phyloP scores from a whole-genome alignment of 2,329 filamentous ascomycete genomes.

The Cytospora piceae region DNA sequence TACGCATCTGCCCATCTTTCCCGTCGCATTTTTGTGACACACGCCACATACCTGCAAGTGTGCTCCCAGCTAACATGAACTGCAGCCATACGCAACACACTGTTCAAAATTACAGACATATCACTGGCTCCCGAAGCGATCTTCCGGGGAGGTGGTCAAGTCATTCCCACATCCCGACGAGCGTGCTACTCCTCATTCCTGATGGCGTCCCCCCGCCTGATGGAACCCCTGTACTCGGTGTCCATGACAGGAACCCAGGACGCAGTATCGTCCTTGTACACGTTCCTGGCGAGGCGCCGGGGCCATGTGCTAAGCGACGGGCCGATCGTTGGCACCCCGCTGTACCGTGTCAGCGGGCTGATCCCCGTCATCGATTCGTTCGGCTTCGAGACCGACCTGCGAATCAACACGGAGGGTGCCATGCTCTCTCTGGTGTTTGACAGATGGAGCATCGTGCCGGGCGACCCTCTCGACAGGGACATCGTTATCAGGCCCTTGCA shows the following conservation, averaged over 20 bases:
- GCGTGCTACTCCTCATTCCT: slow-evolving; percentile 96
- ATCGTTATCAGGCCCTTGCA: slow-evolving; percentile 83
- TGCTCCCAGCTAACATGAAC: slow-evolving; percentile 23
- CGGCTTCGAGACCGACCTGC: slow-evolving; percentile 94
- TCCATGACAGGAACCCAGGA: slow-evolving; percentile 92
- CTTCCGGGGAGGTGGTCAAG: slow-evolving; percentile 92
- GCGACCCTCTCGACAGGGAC: slow-evolving; percentile 89
- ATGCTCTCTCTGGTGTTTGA: slow-evolving; percentile 93
- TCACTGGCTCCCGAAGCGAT: slow-evolving; percentile 87
- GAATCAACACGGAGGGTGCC: slow-evolving; percentile 94
- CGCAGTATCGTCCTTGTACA: slow-evolving; percentile 87
- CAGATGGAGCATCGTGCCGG: slow-evolving; percentile 92
- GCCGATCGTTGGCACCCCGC: slow-evolving; percentile 88
- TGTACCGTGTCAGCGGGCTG: slow-evolving; percentile 88
- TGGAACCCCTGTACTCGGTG: slow-evolving; percentile 94
- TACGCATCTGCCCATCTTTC: slow-evolving; percentile 7
- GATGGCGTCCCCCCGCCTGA: slow-evolving; percentile 92
- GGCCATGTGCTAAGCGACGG: slow-evolving; percentile 95
- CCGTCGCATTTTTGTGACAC: slow-evolving; percentile 11
- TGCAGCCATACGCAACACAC: slow-evolving; percentile 90
- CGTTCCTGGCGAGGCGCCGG: slow-evolving; percentile 82
- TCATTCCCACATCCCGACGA: slow-evolving; percentile 91
- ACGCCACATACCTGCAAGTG: slow-evolving; percentile 9
- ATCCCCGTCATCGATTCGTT: slow-evolving; percentile 97
- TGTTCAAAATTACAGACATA: slow-evolving; percentile 94